phyloP scores from a whole-genome alignment of 2,329 filamentous ascomycete species.

The Pestalotiopsis sp. region DNA sequence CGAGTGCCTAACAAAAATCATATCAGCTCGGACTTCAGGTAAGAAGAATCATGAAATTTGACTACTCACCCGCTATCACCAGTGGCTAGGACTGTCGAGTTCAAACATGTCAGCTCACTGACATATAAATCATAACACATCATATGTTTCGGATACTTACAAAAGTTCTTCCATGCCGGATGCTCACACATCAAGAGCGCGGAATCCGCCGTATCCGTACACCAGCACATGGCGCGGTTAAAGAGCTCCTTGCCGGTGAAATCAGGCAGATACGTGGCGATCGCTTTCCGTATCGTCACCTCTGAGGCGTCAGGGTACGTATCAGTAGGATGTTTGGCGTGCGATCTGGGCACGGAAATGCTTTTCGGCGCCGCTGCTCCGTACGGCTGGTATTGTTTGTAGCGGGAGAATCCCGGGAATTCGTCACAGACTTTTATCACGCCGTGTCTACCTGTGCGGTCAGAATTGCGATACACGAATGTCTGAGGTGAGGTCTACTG shows the following conservation, averaged over 20 bases:
- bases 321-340: slow-evolving; percentile 39
- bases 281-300: slow-evolving; percentile 29
- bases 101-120: too few species aligned
- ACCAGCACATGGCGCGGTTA: slow-evolving; percentile 37
- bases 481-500: not conserved
- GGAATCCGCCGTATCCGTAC: slow-evolving; percentile 37
- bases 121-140: too few species aligned
- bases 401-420: slow-evolving; percentile 41
- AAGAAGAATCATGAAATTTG: not conserved
- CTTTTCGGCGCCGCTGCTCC: slow-evolving; percentile 34
- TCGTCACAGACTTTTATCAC: slow-evolving; percentile 41
- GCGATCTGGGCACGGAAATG: slow-evolving; percentile 38
- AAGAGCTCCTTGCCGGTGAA: slow-evolving; percentile 32
- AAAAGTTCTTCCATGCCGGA: slow-evolving; percentile 45
- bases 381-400: slow-evolving; percentile 36
- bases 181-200: slow-evolving; percentile 38
- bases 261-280: slow-evolving; percentile 33
- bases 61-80: slow-evolving; percentile 46
- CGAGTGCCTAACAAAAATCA: slow-evolving; percentile 35
- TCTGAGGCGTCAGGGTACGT: slow-evolving; percentile 39
- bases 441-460: slow-evolving; percentile 24
- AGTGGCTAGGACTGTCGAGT: slow-evolving; percentile 37
- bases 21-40: not conserved
- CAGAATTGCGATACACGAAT: not conserved
- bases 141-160: too few species aligned